These are phyloP conservation scores for Trichoderma endophyticum DNA, from an alignment of 2,329 filamentous ascomycete species.

Conservation along the genomic window DNA sequence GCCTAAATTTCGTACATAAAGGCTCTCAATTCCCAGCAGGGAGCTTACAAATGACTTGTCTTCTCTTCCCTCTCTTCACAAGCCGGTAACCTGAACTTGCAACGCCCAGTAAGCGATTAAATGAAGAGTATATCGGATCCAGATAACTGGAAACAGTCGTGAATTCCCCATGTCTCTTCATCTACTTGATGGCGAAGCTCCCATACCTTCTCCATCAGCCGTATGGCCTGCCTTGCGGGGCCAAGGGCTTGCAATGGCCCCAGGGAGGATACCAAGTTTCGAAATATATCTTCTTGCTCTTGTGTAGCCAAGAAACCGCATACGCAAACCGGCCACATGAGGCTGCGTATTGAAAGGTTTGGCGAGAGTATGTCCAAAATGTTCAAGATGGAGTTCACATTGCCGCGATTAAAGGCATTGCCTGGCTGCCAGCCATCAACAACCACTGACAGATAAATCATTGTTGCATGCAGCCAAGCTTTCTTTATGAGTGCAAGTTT, in stretches of 20 bases:
- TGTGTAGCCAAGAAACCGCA: neutral
- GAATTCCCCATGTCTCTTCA: neutral
- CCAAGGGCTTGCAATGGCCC: conserved; percentile 5
- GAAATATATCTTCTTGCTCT: neutral
- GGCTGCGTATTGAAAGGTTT: neutral
- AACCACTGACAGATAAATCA: neutral
- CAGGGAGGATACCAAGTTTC: neutral
- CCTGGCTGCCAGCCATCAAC: neutral
- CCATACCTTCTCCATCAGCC: neutral
- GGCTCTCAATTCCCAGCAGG: neutral
- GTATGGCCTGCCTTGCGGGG: neutral
- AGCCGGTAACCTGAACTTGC: neutral
- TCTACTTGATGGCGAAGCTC: neutral
- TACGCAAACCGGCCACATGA: conserved; percentile 2
- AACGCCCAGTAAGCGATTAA: neutral
- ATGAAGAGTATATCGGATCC: neutral
- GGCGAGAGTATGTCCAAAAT: neutral
- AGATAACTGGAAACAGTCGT: neutral
- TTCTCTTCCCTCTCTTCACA: neutral
- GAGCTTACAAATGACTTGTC: neutral
- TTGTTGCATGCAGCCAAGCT: neutral
- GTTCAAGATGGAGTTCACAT: neutral
- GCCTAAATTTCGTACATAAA: neutral
- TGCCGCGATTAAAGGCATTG: neutral
- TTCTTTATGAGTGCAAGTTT: neutral